phyloP scores from a whole-genome alignment of 371 early-diverging fungal genomes.

The Actinomortierella ambigua region DNA sequence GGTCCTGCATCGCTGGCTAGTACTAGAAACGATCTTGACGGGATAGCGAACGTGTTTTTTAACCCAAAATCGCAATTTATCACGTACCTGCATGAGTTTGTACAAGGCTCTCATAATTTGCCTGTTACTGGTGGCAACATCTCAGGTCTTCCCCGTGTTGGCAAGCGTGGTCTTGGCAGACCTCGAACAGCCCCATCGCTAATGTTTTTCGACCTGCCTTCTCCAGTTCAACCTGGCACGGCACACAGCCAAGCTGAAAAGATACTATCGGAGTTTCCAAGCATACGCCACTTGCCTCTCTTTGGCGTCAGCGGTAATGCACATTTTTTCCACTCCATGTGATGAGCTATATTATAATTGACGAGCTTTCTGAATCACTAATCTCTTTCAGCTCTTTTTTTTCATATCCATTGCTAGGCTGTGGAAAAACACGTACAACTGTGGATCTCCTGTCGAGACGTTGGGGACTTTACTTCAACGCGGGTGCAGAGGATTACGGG shows the following conservation, averaged over 20 bases:
- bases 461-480: conserved; percentile 25
- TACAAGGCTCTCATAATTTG: conserved; percentile 4
- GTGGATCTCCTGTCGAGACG: conserved; percentile 15
- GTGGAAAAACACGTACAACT: conserved; percentile 17
- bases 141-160: conserved; percentile 10
- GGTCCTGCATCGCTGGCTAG: no score
- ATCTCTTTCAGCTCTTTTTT: neutral
- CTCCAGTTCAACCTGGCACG: neutral
- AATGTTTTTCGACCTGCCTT: conserved; percentile 14
- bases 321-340: neutral
- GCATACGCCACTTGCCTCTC: conserved; percentile 8
- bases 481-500: conserved; percentile 7
- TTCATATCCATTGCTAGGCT: conserved; percentile 3
- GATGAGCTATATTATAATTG: neutral
- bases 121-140: conserved; percentile 14
- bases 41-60: conserved; percentile 7
- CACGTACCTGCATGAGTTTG: conserved; percentile 7
- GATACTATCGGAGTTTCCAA: conserved; percentile 1
- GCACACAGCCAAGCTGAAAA: conserved; percentile 8
- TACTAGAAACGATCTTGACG: neutral
- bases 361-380: neutral
- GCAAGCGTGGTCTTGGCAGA: neutral
- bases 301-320: conserved; percentile 11
- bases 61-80: neutral
- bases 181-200: conserved; percentile 11